These are phyloP conservation scores for Colletotrichum limetticola DNA, from an alignment of 2,329 filamentous ascomycete genomes.

Conservation along the genomic window DNA sequence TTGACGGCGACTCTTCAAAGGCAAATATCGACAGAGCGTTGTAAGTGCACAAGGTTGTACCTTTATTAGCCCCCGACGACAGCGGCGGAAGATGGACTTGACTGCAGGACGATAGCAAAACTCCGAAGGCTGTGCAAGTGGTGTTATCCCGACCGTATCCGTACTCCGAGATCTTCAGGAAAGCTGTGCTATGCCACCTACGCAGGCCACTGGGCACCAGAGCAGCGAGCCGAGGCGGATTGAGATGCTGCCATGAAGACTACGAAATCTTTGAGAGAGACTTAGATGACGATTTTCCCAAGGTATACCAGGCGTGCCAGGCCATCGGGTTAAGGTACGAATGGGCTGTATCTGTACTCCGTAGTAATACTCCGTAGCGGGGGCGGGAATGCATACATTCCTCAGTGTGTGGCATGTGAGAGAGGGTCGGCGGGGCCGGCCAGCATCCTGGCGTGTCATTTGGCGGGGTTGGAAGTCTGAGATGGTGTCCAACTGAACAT, in stretches of 20 bases:
- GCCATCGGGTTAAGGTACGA: constrained; percentile 5
- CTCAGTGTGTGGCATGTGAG: not conserved
- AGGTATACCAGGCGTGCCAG: not conserved
- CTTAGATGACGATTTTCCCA: not conserved
- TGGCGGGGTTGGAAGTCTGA: constrained; percentile 14
- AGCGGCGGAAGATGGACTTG: not conserved
- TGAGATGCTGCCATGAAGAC: not conserved
- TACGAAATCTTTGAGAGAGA: not conserved
- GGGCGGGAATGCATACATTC: not conserved
- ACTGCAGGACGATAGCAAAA: not conserved
- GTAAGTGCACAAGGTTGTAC: not conserved
- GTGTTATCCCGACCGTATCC: not conserved
- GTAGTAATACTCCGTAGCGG: not conserved
- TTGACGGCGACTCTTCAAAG: not conserved
- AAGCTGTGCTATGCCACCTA: not conserved
- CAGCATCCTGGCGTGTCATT: not conserved
- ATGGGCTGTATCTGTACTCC: not conserved
- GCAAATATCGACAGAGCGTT: not conserved
- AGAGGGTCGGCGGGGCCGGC: not conserved
- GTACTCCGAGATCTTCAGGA: not conserved
- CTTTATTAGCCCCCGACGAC: not conserved
- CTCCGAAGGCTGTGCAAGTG: not conserved
- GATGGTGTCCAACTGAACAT: not conserved
- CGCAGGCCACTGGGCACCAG: too few relatives aligned
- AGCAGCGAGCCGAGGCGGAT: not conserved